These are phyloP conservation scores for Picea abies DNA, from an alignment of 83 land plant species.

Conservation along the genomic window DNA sequence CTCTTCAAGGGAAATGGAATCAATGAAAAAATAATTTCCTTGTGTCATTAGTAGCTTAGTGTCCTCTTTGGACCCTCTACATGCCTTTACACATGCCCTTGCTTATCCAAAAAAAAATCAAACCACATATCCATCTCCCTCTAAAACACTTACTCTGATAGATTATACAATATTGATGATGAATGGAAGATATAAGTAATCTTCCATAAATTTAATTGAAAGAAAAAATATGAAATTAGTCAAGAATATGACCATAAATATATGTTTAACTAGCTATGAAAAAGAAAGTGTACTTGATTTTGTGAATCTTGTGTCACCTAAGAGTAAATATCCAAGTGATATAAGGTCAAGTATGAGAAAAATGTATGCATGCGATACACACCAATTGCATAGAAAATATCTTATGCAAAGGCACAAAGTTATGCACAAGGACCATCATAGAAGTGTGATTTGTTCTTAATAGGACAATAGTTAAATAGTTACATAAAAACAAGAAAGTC, in stretches of 20 bases:
- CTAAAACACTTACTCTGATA: not conserved
- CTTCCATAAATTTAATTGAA: not conserved
- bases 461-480: not conserved
- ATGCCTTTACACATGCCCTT: not conserved
- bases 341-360: not conserved
- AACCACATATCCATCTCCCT: not conserved
- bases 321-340: not conserved
- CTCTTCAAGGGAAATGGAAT: too few relatives aligned
- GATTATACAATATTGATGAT: not conserved
- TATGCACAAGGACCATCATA: not conserved
- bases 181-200: not conserved
- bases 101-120: not conserved
- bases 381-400: not conserved
- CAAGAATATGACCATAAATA: not conserved
- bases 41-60: not conserved
- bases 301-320: not conserved
- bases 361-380: not conserved
- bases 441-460: not conserved
- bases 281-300: not conserved
- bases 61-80: not conserved
- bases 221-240: not conserved
- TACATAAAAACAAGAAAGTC: not conserved
- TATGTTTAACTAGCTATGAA: not conserved
- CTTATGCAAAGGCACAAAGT: not conserved
- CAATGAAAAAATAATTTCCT: not conserved